Conservation (phyloP, 345 rosid genomes). For the Lepidium africanum region DNA sequence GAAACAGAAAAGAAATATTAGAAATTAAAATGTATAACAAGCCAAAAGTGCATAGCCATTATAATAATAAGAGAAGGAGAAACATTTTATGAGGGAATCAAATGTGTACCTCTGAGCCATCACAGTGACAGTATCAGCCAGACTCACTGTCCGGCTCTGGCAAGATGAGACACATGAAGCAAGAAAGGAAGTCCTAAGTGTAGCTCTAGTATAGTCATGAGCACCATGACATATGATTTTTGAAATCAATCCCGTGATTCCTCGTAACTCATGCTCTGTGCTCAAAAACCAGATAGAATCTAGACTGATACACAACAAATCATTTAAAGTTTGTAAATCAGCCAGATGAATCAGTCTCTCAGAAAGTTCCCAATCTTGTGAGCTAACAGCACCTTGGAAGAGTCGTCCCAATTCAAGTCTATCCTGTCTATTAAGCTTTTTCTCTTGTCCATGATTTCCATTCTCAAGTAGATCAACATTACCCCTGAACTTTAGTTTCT, state of each 20-base stretch:
- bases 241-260: constrained; percentile 62
- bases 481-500: constrained; percentile 37
- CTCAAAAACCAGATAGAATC: constrained; percentile 93
- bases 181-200: constrained; percentile 88
- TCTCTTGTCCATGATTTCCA: constrained; percentile 43
- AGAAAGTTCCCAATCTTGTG: constrained; percentile 83
- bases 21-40: background rate
- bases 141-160: constrained; percentile 74
- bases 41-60: background rate
- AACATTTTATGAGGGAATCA: background rate
- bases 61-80: background rate
- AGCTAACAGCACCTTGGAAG: constrained; percentile 75
- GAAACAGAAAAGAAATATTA: background rate
- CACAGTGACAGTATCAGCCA: constrained; percentile 77
- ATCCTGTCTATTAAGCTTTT: constrained; percentile 64
- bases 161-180: constrained; percentile 97
- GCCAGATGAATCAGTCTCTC: constrained; percentile 65
- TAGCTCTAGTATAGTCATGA: constrained; percentile 93
- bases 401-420: constrained; percentile 69
- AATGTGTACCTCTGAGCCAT: constrained; percentile 82
- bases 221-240: constrained; percentile 78
- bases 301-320: constrained; percentile 74
- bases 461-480: constrained; percentile 36
- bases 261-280: constrained; percentile 55
- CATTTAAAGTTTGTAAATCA: constrained; percentile 81